A percentile compares a stretch with the other conserved stretches of the same genome.
phyloP scores from a whole-genome alignment of 352 stramenopile genomes.

The Pythium pyrilobum region DNA sequence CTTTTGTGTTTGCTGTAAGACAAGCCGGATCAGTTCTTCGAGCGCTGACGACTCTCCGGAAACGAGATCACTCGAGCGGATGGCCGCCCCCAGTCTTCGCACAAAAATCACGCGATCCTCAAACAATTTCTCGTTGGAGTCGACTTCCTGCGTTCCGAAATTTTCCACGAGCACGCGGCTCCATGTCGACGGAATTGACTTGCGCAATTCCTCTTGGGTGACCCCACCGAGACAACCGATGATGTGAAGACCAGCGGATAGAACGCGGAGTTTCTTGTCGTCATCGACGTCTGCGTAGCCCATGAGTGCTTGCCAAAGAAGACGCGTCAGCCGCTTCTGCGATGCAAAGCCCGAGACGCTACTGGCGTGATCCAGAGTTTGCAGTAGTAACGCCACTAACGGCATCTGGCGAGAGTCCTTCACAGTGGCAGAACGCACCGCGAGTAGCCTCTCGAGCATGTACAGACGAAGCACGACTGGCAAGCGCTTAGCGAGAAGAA shows the following conservation, averaged over 20 bases:
- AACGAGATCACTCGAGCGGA: not conserved
- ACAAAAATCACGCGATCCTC: not conserved
- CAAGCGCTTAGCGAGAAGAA: not conserved
- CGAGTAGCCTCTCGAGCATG: not conserved
- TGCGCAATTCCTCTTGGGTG: not conserved
- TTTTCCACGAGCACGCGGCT: not conserved
- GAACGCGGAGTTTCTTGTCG: not conserved
- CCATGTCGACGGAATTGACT: not conserved
- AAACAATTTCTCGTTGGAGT: too few species aligned
- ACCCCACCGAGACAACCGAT: conserved; percentile 7
- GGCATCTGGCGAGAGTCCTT: not conserved
- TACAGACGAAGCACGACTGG: conserved; percentile 3
- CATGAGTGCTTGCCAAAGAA: not conserved
- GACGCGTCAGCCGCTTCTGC: not conserved
- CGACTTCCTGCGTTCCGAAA: too few species aligned
- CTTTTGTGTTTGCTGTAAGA: not conserved
- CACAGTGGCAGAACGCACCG: not conserved
- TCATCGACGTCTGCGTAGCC: not conserved
- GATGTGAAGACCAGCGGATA: conserved; percentile 14
- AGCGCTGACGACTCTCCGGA: not conserved
- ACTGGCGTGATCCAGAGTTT: conserved; percentile 9
- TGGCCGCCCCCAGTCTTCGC: not conserved
- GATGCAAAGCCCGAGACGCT: too few species aligned
- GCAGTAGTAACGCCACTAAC: not conserved
- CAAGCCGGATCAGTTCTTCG: not conserved